Conservation (phyloP, 306 rosid genomes). For the Vigna mungo region DNA sequence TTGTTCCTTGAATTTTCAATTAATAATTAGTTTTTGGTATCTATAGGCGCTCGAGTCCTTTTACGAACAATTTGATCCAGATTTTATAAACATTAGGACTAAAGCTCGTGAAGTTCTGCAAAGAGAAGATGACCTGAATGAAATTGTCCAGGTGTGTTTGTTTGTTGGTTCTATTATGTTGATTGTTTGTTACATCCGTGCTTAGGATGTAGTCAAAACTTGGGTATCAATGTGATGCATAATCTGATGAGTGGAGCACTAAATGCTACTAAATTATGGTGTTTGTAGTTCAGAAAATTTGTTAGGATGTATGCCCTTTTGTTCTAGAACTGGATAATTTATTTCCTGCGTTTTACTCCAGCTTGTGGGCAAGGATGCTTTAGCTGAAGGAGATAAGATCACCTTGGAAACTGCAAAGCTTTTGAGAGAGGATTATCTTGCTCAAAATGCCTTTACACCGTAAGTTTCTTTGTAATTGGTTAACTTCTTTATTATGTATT, state of each 20-base stretch:
- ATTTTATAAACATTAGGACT: constrained; percentile 96
- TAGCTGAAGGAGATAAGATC: constrained; percentile 98
- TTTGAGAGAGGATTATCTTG: constrained; percentile 99
- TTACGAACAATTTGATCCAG: constrained; percentile 96
- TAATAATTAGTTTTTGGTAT: constrained; percentile 32
- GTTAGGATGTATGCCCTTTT: constrained; percentile 12
- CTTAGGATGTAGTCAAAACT: constrained; percentile 15
- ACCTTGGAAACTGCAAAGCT: constrained; percentile 98
- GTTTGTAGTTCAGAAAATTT: constrained; percentile 37
- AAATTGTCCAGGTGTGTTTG: constrained; percentile 88
- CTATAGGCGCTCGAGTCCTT: constrained; percentile 90
- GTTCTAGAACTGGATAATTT: constrained; percentile 25
- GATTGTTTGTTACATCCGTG: constrained; percentile 13
- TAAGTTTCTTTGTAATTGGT: constrained; percentile 50
- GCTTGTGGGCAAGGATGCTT: constrained; percentile 99
- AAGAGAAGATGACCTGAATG: constrained; percentile 98
- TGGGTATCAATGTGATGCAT: constrained; percentile 17
- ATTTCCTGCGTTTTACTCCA: constrained; percentile 47
- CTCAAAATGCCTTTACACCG: constrained; percentile 99
- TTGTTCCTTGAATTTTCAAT: not conserved
- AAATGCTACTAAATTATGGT: constrained; percentile 24
- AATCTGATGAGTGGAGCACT: constrained; percentile 38
- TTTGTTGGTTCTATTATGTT: constrained; percentile 6
- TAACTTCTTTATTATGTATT: constrained; percentile 23
- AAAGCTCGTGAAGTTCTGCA: constrained; percentile 98